Evolutionary conservation across 2,329 filamentous ascomycete genomes (phyloP), one percentile per base, ranked within the genome.

Genomic region (Clonostachys chloroleuca): DNA sequence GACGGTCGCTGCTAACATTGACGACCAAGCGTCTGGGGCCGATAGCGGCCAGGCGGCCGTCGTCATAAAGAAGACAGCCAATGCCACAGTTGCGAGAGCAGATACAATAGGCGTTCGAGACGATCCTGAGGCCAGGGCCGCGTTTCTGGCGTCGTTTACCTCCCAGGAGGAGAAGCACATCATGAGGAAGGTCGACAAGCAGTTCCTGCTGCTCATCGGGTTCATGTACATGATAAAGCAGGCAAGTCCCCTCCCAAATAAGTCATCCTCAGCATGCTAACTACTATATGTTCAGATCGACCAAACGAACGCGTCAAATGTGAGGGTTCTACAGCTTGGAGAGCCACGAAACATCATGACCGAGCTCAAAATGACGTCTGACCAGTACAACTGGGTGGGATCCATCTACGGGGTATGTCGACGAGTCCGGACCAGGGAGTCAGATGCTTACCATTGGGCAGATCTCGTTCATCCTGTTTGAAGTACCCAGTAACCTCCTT

Each of bases 341-440:
- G 14, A 41, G n/a, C 40, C 40, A 24, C 12, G 17, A 8, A 41
- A 41, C 30, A 41, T 41, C 3, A 17, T 17, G 9, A 17, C 40
- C 18, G 40, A 41, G 40, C 40, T 41, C n/a, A 24, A 24, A 17
- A 41, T 41, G 40, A 17, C 14, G 12, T 41, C 30, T 10, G 40
- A 41, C 40, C 40, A 41, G 40, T 41, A 41, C n/a, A 41, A 41
- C 40, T 41, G 40, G 40, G 40, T 41, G 40, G 40, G 40, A 17
- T 41, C 40, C 12, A 41, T 41, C 6, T 41, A 41, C 18, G 40
- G 40, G 5, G 40, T 41, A 18, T 6, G 40, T 41, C 12, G 18
- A 18, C 18, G 18, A 18, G 18, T 18, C 18, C 18, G 18, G 18
- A 17, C 40, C 18, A 24, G 12, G 40, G 12, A 17, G 9, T 17